Base-by-base conservation (phyloP, 2,329 filamentous ascomycete species). In the Trichoderma arundinaceum region DNA sequence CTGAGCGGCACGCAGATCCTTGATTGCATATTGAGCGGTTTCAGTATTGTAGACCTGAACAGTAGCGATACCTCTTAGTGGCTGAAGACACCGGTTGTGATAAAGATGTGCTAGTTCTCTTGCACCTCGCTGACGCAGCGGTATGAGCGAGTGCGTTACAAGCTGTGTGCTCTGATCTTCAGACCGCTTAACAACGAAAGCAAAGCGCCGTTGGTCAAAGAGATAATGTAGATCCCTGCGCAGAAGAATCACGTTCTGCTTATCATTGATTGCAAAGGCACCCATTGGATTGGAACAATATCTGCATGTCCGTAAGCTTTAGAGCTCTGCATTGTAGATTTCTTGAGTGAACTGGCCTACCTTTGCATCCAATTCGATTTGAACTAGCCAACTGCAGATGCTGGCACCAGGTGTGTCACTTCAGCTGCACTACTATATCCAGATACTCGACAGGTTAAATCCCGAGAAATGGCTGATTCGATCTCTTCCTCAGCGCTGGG, bases 191-290 rank as follows among this genome's bases (percentile, higher is more conserved):
- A 28, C 22, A 5, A 48, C 39, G 13, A 64, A 38, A 2, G 61
- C 56, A 19, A 64, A 48, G 10, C 39, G 39, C 15, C 41, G 43
- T 35, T 58, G 51, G 15, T 64, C 51, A 33, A 64, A 64, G 17
- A 48, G 52, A 22, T 33, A 49, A 33, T 57, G 61, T 4, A 57
- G 51, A 38, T 64, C 52, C 12, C 35, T 41, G n/a, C 43, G 62
- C 7, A 65, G 41, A 4, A 19, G 32, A 22, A 65, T 41, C 43
- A 65, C 10, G 4, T 65, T 65, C 32, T 43, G 28, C 15, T 22
- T 7, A n/a, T 65, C 62, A 19, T 65, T 46, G 32, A 65, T 59
- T 12, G 52, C 38, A 17, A 32, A 22, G 15, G 22, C 28, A 5
- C 59, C 41, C 6, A n/a, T 19, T 28, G 19, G 38, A 39, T 39